Base-by-base conservation (phyloP, 306 rosid species). In the Leucaena leucocephala region DNA sequence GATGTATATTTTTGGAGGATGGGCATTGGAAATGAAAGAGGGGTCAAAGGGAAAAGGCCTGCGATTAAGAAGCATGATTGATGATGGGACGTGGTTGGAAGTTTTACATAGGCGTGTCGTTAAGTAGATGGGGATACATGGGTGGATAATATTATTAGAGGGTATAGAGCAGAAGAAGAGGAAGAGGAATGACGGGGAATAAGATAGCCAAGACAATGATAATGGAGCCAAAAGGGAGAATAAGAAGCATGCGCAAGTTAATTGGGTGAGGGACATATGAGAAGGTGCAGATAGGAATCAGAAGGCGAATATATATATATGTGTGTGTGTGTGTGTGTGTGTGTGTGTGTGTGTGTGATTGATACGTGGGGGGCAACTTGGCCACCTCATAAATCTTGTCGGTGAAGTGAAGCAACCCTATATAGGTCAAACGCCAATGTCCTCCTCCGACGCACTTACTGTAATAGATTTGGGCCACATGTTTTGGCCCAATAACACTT, bases 341-440 rank as follows among this genome's bases (percentile, higher is more conserved):
- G n/a, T n/a, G n/a, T n/a, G n/a, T n/a, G n/a, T n/a, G n/a, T n/a
- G n/a, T n/a, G n/a, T n/a, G n/a, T 65, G 13, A 67, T 73, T 73
- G 77, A 72, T 39, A 54, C 66, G 77, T n/a, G 12, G 77, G 77
- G 55, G 16, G 78, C 70, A 75, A 43, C 70, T 43, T 43, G 69
- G 58, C 70, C 69, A 44, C 78, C 78, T 8, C 70, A 9, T 40
- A 42, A 14, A 74, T 74, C 55, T 42, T 58, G 36, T 27, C 27
- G 1, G 27, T 27, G 27, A 27, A 27, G 27, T 27, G 27, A 27
- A 27, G 27, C 27, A 27, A 27, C 27, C 27, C 27, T 27, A 0
- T 27, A 0, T 27, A 27, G 27, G 27, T 27, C 27, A 27, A 27
- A 27, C 27, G 27, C 27, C 27, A 1, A 27, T 27, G 27, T 27